Base-by-base conservation (phyloP, 1,139 yeast genomes). In the Debaryomyces sp. region DNA sequence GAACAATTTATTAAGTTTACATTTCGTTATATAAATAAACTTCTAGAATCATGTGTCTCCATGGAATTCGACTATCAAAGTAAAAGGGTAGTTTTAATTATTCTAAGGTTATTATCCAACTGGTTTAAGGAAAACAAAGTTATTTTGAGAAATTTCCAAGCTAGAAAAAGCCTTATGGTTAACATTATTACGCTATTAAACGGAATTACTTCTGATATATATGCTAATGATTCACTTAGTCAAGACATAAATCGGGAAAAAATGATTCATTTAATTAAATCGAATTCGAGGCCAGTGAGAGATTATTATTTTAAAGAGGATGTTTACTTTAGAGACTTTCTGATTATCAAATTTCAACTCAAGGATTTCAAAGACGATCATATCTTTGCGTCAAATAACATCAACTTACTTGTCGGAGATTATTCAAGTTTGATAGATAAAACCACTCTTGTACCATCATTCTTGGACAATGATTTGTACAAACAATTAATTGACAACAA, bases 231-330 rank as follows among this genome's bases (percentile, higher is more conserved):
- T n/a, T 15, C 44, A 30, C 13, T 13, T 18, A 34, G 23, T 26
- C 50, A 32, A 30, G 47, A 44, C 17, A 21, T 41, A 12, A 24
- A 45, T 18, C 30, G 43, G 6, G 51, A 37, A 5, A 38, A 41
- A 22, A 34, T 54, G 5, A n/a, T 34, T 8, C 55, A 55, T 13
- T 43, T 55, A 9, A 43, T 61, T 12, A 50, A 50, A 9, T 24
- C 53, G 1, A 50, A 53, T 6, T 43, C 59, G 12, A 47, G 69
- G 37, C 78, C 79, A 1, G 51, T 61, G n/a, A 71, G 92, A 61
- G 61, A 64, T 1, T 80, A 82, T 53, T 80, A 78, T 49, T 86
- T 85, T 57, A 65, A 70, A 38, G 94, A 87, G 56, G 95, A 87
- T 66, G 81, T 85, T 8, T 66, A 75, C 13, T 68, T 84, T 52